Evolutionary conservation across 2,329 filamentous ascomycete species (phyloP), one percentile per base, ranked within the genome.

Genomic region (Colletotrichum sp.): DNA sequence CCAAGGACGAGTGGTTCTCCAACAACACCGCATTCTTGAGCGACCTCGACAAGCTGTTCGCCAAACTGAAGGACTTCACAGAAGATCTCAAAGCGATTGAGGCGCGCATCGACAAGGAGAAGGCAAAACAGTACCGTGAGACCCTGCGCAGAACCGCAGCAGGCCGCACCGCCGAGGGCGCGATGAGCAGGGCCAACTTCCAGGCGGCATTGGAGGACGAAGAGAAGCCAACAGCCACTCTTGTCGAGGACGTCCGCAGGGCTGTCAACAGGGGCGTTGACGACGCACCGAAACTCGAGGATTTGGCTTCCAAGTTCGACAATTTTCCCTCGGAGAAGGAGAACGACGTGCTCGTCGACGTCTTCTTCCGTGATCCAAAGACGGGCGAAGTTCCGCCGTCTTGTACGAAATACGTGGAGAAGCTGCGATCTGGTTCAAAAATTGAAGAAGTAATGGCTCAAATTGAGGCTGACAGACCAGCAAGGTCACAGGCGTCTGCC

Each of bases 101-200:
- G 76, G 83, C 84, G 27, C 85, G 86, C 73, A 86, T 91, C 76
- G 82, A 83, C 12, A 84, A 84, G 33, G 88, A 90, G 78, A 89
- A 89, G 77, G 84, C 85, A 73, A 84, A 84, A 13, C 91, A 89
- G 88, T 89, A 90, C 71, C 84, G 86, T 69, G 86, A 70, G n/a
- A 27, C 75, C 27, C 64, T 76, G 79, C 69, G 81, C 76, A 70
- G 57, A 18, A 69, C 75, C n/a, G 47, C 62, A 12, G 67, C 66
- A 27, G 70, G 70, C 8, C 61, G 58, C 27, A 55, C 65, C 43
- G 65, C 73, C 21, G 75, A 73, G 55, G 29, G 54, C n/a, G 51
- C 59, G n/a, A 75, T 76, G 61, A 70, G 75, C n/a, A 66, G 61
- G 31, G 47, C 24, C 24, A 69, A 59, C 29, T 72, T 69, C 8